phyloP scores from a whole-genome alignment of 2,329 filamentous ascomycete species.

The Exophiala oligosperma region DNA sequence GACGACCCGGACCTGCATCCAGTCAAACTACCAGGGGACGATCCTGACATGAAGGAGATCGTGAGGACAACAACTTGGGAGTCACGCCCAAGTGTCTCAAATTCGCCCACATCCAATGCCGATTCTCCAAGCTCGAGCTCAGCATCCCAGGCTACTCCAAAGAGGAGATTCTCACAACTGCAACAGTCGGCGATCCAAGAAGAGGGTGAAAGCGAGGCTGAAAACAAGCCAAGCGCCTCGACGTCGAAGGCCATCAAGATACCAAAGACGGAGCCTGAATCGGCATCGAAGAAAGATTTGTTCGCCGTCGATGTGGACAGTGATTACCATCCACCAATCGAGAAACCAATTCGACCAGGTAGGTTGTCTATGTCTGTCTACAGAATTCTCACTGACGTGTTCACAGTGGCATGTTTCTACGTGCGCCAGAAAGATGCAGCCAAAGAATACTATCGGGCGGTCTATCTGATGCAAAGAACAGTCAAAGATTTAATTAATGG shows the following conservation, averaged over 20 bases:
- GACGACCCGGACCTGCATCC: slow-evolving; percentile 48
- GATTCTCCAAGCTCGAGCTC: slow-evolving; percentile 43
- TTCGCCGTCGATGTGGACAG: slow-evolving; percentile 74
- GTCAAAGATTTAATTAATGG: slow-evolving; percentile 70
- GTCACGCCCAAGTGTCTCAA: slow-evolving; percentile 36
- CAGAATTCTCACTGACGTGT: slow-evolving; percentile 34
- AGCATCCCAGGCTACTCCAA: slow-evolving; percentile 39
- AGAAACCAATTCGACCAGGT: slow-evolving; percentile 68
- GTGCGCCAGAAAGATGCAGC: slow-evolving; percentile 57
- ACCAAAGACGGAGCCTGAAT: slow-evolving; percentile 18
- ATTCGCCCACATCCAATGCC: slow-evolving; percentile 34
- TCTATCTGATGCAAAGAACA: slow-evolving; percentile 80
- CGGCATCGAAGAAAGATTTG: slow-evolving; percentile 14
- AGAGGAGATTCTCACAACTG: slow-evolving; percentile 41
- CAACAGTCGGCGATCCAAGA: slow-evolving; percentile 25
- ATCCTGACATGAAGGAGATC: slow-evolving; percentile 35
- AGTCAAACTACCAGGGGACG: slow-evolving; percentile 39
- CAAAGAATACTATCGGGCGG: slow-evolving; percentile 71
- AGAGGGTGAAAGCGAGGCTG: slow-evolving; percentile 25
- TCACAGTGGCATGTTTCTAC: slow-evolving; percentile 82
- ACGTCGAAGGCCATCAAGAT: slow-evolving; percentile 23
- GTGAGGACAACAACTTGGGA: slow-evolving; percentile 34
- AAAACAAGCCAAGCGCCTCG: slow-evolving; percentile 10
- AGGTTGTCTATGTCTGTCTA: slow-evolving; percentile 34
- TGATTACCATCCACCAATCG: slow-evolving; percentile 75